These are phyloP conservation scores for Dothideomycetidae sp. DNA, from an alignment of 2,329 filamentous ascomycete species.

Conservation along the genomic window DNA sequence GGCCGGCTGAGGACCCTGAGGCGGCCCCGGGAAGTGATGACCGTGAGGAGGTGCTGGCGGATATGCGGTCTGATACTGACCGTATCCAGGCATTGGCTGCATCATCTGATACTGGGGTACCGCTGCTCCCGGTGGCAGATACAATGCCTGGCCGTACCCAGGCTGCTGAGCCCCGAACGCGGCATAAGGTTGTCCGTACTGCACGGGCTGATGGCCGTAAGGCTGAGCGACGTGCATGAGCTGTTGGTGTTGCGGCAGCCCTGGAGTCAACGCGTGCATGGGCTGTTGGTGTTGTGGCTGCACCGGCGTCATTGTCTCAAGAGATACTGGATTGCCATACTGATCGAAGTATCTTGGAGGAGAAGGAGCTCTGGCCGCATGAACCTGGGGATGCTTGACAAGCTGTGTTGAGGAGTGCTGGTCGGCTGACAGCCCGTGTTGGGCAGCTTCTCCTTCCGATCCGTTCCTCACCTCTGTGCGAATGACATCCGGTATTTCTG, in stretches of 20 bases:
- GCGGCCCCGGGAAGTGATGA: too few species aligned
- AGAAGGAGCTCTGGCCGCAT: not conserved
- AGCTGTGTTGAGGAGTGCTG: too few species aligned
- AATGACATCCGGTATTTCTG: constrained; percentile 5
- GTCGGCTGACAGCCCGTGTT: constrained; percentile 3
- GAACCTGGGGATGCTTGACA: constrained; percentile 1
- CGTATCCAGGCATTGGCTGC: too few species aligned
- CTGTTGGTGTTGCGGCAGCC: not conserved
- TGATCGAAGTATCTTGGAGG: not conserved
- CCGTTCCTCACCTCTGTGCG: constrained; percentile 6
- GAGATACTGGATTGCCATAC: not conserved
- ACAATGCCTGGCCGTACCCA: not conserved
- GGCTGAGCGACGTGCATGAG: not conserved
- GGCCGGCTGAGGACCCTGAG: too few species aligned
- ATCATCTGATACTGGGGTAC: too few species aligned
- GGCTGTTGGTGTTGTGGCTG: not conserved
- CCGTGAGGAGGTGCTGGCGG: too few species aligned
- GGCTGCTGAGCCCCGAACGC: not conserved
- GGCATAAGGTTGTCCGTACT: not conserved
- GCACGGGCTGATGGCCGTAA: not conserved
- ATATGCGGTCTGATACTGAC: not conserved
- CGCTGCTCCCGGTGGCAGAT: too few species aligned
- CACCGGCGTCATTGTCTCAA: not conserved
- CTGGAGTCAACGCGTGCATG: not conserved
- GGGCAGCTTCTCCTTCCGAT: not conserved